Percentiles rank a stretch among this genome's conserved stretches.
Evolutionary conservation across 257 asterid genomes (phyloP).

Genomic region (Nicotiana obtusifolia): DNA sequence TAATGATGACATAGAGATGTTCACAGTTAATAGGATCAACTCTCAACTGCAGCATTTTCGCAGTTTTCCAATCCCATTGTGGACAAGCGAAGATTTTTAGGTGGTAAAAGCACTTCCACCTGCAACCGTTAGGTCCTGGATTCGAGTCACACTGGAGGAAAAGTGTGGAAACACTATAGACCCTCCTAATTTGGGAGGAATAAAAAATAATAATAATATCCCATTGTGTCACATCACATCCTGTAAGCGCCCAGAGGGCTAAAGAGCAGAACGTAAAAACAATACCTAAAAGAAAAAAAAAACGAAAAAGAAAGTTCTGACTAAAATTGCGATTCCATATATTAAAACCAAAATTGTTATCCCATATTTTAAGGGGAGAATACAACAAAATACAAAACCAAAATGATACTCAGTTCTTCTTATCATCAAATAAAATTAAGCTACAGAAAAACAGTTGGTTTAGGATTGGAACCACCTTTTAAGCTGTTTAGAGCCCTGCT

Average conservation of each 20-base stretch:
- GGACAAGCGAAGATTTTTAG: no score
- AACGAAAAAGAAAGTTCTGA: neutral
- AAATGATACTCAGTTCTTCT: neutral
- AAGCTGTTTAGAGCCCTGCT: slow-evolving; percentile 58
- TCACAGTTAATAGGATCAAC: neutral
- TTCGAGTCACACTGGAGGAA: no score
- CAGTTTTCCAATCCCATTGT: no score
- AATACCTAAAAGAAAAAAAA: neutral
- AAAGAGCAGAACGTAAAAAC: neutral
- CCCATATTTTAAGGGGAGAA: neutral
- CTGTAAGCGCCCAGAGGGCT: no score
- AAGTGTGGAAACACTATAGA: no score
- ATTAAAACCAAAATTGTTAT: neutral
- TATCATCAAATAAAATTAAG: neutral
- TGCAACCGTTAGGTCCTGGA: no score
- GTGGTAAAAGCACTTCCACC: no score
- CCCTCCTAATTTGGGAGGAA: no score
- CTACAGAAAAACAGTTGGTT: slow-evolving; percentile 1
- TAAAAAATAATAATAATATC: no score
- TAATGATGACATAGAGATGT: no score
- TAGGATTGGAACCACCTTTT: slow-evolving; percentile 81
- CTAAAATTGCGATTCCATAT: neutral
- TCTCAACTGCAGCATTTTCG: neutral
- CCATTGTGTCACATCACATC: no score
- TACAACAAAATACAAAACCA: neutral